Evolutionary conservation across 139 green algal species (phyloP), one percentile per base, ranked within the genome.

Genomic region (Chlorella sp.): DNA sequence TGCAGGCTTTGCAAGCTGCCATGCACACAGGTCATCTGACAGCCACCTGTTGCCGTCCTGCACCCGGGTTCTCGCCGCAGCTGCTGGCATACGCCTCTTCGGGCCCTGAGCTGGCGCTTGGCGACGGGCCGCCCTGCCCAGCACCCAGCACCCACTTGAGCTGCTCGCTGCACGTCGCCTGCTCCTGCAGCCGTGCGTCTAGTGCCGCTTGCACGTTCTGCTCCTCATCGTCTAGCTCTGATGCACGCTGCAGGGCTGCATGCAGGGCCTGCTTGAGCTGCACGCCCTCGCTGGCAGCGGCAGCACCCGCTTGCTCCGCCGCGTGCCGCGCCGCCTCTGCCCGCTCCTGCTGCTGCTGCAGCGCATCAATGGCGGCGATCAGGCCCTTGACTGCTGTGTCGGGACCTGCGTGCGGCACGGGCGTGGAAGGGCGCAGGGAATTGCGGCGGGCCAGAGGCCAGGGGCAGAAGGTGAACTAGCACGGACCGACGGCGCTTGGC

Each of bases 161-260:
- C 84, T 81, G 84, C 84, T 88, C 84, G 19, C 4, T 40, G 21
- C 16, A 26, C 16, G 32, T 19, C 64, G 37, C 84, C 84, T 81
- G 68, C 32, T 81, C 15, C 66, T 80, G 84, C 84, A 88, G 32
- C 39, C 68, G 68, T 30, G 39, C 84, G 15, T 88, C 85, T 48
- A 89, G 71, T 12, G 30, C 71, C 2, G 85, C 85, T 42, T 71
- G 85, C 42, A 57, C 85, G 19, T n/a, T 73, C 32, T 83, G 34
- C 71, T 83, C 69, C 16, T 5, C 21, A 34, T 89, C 85, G 57
- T 89, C 85, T 19, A 89, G 85, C 42, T 89, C 42, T 2, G 85
- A 71, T 0, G 75, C 64, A 7, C 71, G 42, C 48, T 4, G 42
- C 85, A 89, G 85, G 9, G 85, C 69, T 0, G 71, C 85, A 28